These are phyloP conservation scores for Pezicula radicicola DNA, from an alignment of 2,329 filamentous ascomycete genomes.

Conservation along the genomic window DNA sequence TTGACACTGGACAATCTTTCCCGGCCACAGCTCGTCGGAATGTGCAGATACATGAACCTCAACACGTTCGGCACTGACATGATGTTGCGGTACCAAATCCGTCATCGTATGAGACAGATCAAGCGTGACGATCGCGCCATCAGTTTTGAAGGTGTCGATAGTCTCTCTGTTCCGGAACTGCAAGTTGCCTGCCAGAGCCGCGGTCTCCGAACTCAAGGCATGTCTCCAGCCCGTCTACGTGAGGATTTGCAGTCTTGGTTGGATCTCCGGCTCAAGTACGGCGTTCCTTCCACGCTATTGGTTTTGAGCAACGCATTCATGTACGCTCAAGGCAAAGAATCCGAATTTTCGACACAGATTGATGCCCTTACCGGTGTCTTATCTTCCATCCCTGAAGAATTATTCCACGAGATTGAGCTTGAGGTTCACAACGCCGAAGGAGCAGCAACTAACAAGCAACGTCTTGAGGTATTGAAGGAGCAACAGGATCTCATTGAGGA, in stretches of 20 bases:
- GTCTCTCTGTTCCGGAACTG: slow-evolving; percentile 87
- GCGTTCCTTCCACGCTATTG: slow-evolving; percentile 92
- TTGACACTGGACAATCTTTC: slow-evolving; percentile 96
- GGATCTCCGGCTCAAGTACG: slow-evolving; percentile 86
- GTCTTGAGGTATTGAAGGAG: slow-evolving; percentile 95
- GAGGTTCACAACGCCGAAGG: slow-evolving; percentile 97
- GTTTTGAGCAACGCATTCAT: slow-evolving; percentile 97
- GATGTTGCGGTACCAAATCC: slow-evolving; percentile 95
- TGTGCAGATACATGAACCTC: slow-evolving; percentile 98
- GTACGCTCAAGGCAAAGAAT: slow-evolving; percentile 82
- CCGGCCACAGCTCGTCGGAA: slow-evolving; percentile 90
- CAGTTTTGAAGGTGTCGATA: slow-evolving; percentile 88
- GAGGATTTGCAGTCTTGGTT: slow-evolving; percentile 93
- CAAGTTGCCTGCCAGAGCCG: slow-evolving; percentile 90
- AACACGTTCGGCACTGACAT: slow-evolving; percentile 96
- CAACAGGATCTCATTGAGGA: slow-evolving; percentile 98
- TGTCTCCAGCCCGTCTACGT: slow-evolving; percentile 82
- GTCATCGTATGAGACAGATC: slow-evolving; percentile 98
- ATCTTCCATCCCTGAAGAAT: slow-evolving; percentile 91
- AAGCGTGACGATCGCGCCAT: slow-evolving; percentile 97
- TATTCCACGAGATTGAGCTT: slow-evolving; percentile 99
- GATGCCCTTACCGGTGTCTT: slow-evolving; percentile 90
- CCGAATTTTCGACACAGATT: slow-evolving; percentile 83
- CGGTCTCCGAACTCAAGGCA: slow-evolving; percentile 87
- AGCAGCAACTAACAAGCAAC: slow-evolving; percentile 97